These are phyloP conservation scores for Combretum micranthum DNA, from an alignment of 345 rosid genomes.

Conservation along the genomic window DNA sequence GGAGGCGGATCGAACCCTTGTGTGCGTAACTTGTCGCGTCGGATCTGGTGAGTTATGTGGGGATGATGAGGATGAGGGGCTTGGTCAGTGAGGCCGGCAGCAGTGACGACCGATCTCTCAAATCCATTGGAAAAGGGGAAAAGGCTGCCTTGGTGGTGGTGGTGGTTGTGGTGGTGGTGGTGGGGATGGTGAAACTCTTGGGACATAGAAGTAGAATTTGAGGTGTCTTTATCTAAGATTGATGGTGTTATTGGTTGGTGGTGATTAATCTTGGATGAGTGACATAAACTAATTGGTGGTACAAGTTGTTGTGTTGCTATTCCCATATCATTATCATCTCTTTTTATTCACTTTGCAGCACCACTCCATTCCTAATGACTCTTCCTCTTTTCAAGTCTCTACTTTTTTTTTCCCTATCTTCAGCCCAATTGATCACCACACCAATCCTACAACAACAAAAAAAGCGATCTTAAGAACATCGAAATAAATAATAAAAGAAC, in stretches of 20 bases:
- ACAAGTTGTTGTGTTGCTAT: conserved; percentile 41
- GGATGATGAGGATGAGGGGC: conserved; percentile 47
- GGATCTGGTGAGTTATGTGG: conserved; percentile 59
- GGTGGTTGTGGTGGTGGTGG: conserved; percentile 6
- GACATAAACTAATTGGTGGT: conserved; percentile 18
- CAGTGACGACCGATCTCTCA: conserved; percentile 33
- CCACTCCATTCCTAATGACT: neutral
- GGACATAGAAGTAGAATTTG: neutral
- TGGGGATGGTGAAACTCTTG: neutral
- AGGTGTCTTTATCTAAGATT: neutral
- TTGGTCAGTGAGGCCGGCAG: conserved; percentile 11
- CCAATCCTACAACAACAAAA: too few species aligned
- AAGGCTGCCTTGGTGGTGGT: conserved; percentile 37
- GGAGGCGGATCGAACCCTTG: conserved; percentile 34
- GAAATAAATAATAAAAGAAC: too few species aligned
- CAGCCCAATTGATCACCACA: too few species aligned
- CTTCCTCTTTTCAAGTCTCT: neutral
- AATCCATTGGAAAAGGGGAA: conserved; percentile 72
- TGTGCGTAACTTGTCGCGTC: conserved; percentile 53
- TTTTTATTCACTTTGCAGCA: conserved; percentile 13
- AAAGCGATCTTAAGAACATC: too few species aligned
- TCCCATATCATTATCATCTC: conserved; percentile 55
- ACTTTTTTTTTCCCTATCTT: neutral
- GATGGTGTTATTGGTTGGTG: conserved; percentile 9
- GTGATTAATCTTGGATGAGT: conserved; percentile 17